Evolutionary conservation across 2,329 filamentous ascomycete genomes (phyloP), one percentile per base, ranked within the genome.

Genomic region (Aspergillus phoenicis): DNA sequence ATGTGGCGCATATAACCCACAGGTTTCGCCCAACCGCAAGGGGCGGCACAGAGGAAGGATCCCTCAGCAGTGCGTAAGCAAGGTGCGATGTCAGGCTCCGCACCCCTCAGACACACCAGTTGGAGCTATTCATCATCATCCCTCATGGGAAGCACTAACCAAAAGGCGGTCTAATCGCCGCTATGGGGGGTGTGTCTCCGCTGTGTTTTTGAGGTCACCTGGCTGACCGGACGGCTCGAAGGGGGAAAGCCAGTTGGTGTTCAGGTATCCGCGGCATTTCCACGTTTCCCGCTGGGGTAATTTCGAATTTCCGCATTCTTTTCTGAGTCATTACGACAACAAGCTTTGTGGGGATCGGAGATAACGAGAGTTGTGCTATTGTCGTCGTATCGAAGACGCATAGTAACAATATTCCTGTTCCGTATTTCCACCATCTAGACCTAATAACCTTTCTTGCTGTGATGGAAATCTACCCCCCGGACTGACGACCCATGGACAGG

Each of bases 301-400:
- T 36, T 36, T 15, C 17, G n/a, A 51, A 7, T 51, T 51, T 33
- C 47, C 47, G 15, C 26, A n/a, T 6, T 11, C 8, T 11, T 36
- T 13, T 36, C 33, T 17, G 26, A 51, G 26, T 33, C n/a, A 51
- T 33, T 51, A 15, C 47, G n/a, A 51, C 26, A 30, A 33, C 47
- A 51, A 51, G 47, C 47, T 51, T 51, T 51, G 47, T 51, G 26
- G 47, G 47, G 47, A 51, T 51, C 47, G 47, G 15, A 30, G 28
- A 30, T 15, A 30, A 30, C 47, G 17, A 51, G 47, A 26, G 17
- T 33, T 15, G 26, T 15, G 26, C 47, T 15, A 13, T 11, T 36
- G 10, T 36, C 10, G 4, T 30, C 3, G 28, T 36, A 36, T 13
- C 33, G 1, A 13, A 5, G 11, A 13, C 4, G 33, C 33, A 36